Conservation (phyloP, 177 flowering plant genomes). For the Vitis hybrid region DNA sequence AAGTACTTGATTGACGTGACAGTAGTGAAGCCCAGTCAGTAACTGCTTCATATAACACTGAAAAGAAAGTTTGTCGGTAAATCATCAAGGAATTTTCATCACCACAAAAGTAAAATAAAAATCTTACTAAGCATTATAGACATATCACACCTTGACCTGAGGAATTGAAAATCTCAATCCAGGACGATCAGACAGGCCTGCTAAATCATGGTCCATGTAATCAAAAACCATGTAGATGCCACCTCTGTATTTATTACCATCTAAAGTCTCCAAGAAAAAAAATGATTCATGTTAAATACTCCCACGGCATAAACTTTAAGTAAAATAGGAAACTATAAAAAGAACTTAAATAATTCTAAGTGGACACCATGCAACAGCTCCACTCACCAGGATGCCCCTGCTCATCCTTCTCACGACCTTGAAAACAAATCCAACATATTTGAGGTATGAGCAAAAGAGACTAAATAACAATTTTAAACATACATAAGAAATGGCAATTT, state of each 20-base stretch:
- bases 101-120: not conserved
- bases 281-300: not conserved
- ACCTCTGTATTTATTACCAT: constrained; percentile 84
- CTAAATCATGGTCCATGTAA: constrained; percentile 94
- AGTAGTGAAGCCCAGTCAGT: constrained; percentile 94
- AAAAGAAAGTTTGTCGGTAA: not conserved
- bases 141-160: constrained; percentile 77
- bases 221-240: constrained; percentile 98
- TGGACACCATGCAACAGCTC: not conserved
- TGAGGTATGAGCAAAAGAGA: not conserved
- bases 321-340: not conserved
- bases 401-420: constrained; percentile 86
- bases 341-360: not conserved
- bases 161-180: constrained; percentile 90
- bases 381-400: constrained; percentile 70
- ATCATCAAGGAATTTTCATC: constrained; percentile 2
- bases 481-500: not conserved
- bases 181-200: constrained; percentile 93
- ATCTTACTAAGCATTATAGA: not conserved
- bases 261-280: constrained; percentile 27
- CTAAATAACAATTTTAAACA: not conserved
- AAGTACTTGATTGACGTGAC: constrained; percentile 96
- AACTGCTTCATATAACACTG: constrained; percentile 98
- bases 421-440: constrained; percentile 4
- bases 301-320: not conserved